Evolutionary conservation across 140 eudicot genomes (phyloP), one percentile per base, ranked within the genome.

Genomic region (Ambrosia hybrid): DNA sequence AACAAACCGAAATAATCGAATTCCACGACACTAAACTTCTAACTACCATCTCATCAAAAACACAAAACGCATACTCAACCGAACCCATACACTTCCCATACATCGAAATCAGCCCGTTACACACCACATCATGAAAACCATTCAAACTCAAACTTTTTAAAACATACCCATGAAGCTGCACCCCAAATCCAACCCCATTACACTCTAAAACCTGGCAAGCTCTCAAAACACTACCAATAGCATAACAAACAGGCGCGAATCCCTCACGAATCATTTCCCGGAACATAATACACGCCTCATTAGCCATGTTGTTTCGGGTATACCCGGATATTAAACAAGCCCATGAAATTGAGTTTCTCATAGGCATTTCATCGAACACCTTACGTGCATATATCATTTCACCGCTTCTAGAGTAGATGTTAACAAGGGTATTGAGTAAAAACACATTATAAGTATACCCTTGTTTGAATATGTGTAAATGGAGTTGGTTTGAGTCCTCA

Each of bases 261-360:
- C 97, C 96, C 3, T 26, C 79, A 46, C 80, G 64, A 36, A 90
- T 66, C 96, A 93, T 87, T 39, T 76, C 87, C 43, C 78, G 65
- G 46, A 93, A 90, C 56, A 76, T 61, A 68, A 4, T 68, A 76
- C 88, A 83, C 0, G 96, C 96, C 55, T 86, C 84, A 30, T 63
- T 0, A 30, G 79, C 72, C 86, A 88, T 75, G 1, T 71, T 84
- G 72, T 86, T 87, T 69, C 83, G 85, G 2, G 83, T 76, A 73
- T 81, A 93, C 76, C 99, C 99, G 9, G 97, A 85, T 65, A 93
- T 82, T 89, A 93, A 75, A 68, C 97, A 90, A 49, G 99, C 84
- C 99, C 99, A 93, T 7, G 96, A 64, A 66, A 93, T 89, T 33
- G 79, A 65, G 76, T 93, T 93, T 73, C 87, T 83, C 0, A 58